Conservation (phyloP, 2,329 filamentous ascomycete species). For the Atkinsonella hypoxylon region DNA sequence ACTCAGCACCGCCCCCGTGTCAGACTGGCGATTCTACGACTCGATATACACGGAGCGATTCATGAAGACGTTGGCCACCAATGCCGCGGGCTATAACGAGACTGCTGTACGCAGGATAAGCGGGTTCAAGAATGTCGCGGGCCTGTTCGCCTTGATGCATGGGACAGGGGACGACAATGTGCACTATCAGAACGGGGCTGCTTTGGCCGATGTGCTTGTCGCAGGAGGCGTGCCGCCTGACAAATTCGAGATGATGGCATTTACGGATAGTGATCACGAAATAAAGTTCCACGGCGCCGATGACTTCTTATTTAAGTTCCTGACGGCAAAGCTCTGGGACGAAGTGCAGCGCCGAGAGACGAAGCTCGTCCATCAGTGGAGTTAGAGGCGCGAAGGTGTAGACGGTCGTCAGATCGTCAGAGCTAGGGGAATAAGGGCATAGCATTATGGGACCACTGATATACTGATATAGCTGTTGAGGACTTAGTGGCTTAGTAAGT, state of each 20-base stretch:
- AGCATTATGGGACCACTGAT: background rate
- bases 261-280: conserved; percentile 28
- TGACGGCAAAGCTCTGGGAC: conserved; percentile 47
- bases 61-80: conserved; percentile 50
- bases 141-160: conserved; percentile 51
- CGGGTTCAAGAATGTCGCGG: conserved; percentile 51
- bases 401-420: background rate
- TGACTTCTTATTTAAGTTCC: conserved; percentile 48
- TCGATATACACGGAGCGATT: conserved; percentile 61
- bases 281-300: conserved; percentile 26
- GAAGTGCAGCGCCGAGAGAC: conserved; percentile 44
- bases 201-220: conserved; percentile 49
- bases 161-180: conserved; percentile 61
- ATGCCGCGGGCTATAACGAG: conserved; percentile 46
- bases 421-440: background rate
- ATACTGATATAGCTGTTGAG: too few species aligned
- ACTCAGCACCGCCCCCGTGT: conserved; percentile 52
- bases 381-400: conserved; percentile 4
- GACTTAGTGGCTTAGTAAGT: too few species aligned
- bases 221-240: conserved; percentile 44
- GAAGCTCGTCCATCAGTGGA: conserved; percentile 23
- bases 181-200: conserved; percentile 56
- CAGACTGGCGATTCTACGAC: conserved; percentile 61
- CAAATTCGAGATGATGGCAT: conserved; percentile 52
- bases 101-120: conserved; percentile 44